Evolutionary conservation across 352 stramenopile genomes (phyloP), one percentile per base, ranked within the genome.

Genomic region (Phytophthora sojae): DNA sequence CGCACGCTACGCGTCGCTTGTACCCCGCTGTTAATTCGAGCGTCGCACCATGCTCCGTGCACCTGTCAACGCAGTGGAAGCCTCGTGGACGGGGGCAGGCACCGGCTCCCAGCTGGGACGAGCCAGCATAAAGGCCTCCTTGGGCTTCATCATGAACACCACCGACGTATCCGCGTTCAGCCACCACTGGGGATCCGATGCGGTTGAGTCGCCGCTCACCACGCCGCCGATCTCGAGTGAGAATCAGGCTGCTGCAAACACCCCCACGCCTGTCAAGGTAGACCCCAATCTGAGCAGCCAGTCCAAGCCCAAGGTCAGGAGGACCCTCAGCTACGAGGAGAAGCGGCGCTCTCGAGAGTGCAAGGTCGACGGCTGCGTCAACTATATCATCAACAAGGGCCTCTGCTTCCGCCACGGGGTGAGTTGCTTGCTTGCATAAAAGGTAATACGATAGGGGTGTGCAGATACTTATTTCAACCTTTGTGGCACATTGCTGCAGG

Each of bases 331-430:
- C 23, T 47, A 56, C 47, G 69, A 75, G 37, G 59, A 79, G 62
- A 80, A 81, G 62, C 66, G 73, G 4, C 57, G 69, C 49, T 70
- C 70, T 12, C 69, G 77, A 7, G 53, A 72, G 49, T 85, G 77
- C 62, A 76, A 74, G 49, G 49, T 79, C 23, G 67, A 75, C 29
- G 77, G 71, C 51, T 85, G 77, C 55, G 56, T 69, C 30, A 79
- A 78, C 59, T 85, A 85, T 67, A 78, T 79, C 45, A 78, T 85
- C 60, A 78, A 82, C 60, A 70, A 70, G 25, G 77, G 77, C 9
- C 64, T 80, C 17, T 85, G 77, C 71, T 77, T 82, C 30, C 64
- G 75, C 32, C 77, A 85, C 44, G 77, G 77, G 53, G 77, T 85
- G 59, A 39, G 74, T 67, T 15, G 35, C 35, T 44, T 44, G 35